These are phyloP conservation scores for Wickerhamomyces rabaulensis DNA, from an alignment of 805 yeast species.

Conservation along the genomic window DNA sequence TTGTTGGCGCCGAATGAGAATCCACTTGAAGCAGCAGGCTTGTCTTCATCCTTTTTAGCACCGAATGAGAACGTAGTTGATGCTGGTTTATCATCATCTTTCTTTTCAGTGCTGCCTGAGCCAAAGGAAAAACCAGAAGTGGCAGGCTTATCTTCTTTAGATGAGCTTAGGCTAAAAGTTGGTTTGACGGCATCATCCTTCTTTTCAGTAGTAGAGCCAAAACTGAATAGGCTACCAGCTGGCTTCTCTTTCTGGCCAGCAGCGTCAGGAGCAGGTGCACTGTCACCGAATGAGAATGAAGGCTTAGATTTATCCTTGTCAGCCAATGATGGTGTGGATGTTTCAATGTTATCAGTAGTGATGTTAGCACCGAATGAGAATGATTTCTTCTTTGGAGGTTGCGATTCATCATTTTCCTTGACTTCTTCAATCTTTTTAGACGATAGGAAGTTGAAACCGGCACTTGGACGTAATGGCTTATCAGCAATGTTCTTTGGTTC, in stretches of 20 bases:
- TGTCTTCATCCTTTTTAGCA: not conserved
- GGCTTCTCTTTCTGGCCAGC: not conserved
- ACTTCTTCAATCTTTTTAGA: constrained; percentile 6
- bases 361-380: constrained; percentile 1
- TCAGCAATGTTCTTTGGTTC: constrained; percentile 2
- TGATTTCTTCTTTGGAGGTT: not conserved
- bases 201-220: not conserved
- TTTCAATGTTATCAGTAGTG: not conserved
- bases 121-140: not conserved
- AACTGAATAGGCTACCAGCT: not conserved
- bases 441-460: constrained; percentile 24
- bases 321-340: constrained; percentile 2
- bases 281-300: not conserved
- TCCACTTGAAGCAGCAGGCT: constrained; percentile 2
- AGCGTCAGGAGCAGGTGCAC: constrained; percentile 3
- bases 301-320: not conserved
- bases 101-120: not conserved
- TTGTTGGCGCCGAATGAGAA: not conserved
- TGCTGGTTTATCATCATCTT: not conserved
- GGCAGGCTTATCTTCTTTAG: not conserved
- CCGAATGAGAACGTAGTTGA: not conserved
- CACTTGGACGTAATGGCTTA: constrained; percentile 21
- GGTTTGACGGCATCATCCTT: not conserved
- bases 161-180: not conserved
- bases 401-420: not conserved